Percentiles rank a stretch among this genome's conserved stretches.
Evolutionary conservation across 169 alveolate species (phyloP).

Genomic region (Cryptosporidium ryanae): DNA sequence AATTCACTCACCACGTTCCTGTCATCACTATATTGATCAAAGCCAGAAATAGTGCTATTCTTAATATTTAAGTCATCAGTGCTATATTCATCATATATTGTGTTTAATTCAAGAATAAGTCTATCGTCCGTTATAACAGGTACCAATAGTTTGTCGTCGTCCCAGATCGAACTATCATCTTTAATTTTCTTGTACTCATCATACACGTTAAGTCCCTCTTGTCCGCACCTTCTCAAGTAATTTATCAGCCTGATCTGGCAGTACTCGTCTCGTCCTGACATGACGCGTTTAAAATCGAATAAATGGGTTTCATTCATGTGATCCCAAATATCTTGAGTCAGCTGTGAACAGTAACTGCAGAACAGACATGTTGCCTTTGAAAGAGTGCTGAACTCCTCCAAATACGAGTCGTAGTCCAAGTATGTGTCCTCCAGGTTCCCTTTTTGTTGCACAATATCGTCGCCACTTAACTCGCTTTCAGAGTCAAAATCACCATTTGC

Average conservation of each 20-base stretch:
- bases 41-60: neutral
- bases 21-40: neutral
- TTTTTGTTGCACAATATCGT: neutral
- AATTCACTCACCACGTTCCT: constrained; percentile 14
- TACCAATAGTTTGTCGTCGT: constrained; percentile 14
- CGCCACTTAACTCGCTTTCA: neutral
- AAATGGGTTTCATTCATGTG: constrained; percentile 49
- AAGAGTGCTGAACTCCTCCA: constrained; percentile 34
- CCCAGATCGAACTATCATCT: constrained; percentile 14
- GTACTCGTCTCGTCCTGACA: constrained; percentile 6
- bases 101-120: constrained; percentile 44
- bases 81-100: constrained; percentile 1
- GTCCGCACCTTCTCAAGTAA: constrained; percentile 36
- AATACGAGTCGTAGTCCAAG: constrained; percentile 18
- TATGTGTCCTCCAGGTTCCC: constrained; percentile 6
- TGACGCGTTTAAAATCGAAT: constrained; percentile 13
- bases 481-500: neutral
- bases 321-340: constrained; percentile 40
- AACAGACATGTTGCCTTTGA: constrained; percentile 56
- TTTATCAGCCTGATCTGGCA: constrained; percentile 22
- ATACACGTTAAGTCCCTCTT: constrained; percentile 18
- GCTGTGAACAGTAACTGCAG: neutral
- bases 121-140: constrained; percentile 44
- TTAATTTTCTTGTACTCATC: constrained; percentile 15
- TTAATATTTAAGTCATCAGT: neutral